Conservation (phyloP, 139 green algal species). For the Pseudopediastrum boryanum region DNA sequence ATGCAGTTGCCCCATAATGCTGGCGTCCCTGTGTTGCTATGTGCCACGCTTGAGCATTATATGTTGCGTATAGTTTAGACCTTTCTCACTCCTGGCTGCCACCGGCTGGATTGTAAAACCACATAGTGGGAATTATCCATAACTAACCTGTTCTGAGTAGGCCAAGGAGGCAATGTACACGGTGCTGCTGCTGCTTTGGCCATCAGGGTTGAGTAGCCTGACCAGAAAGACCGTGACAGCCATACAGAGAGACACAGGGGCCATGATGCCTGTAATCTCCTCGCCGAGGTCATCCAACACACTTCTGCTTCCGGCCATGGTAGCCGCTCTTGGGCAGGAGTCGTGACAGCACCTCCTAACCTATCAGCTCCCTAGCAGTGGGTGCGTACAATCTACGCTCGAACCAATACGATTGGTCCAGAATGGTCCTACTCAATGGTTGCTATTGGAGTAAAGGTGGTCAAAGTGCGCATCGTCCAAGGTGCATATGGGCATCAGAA, state of each 20-base stretch:
- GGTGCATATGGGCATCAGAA: background rate
- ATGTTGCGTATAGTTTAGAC: no score
- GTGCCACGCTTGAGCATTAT: no score
- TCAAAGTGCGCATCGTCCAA: background rate
- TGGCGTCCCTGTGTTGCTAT: no score
- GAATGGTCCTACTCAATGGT: background rate
- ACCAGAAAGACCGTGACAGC: constrained; percentile 87
- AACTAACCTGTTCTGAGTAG: constrained; percentile 87
- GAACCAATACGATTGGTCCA: background rate
- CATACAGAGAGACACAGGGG: constrained; percentile 95
- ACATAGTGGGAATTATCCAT: no score
- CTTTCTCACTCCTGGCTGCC: no score
- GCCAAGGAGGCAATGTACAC: constrained; percentile 77
- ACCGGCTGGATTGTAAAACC: no score
- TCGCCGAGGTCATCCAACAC: constrained; percentile 64
- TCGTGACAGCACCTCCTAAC: background rate
- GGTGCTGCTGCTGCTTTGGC: constrained; percentile 43
- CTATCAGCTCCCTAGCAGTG: background rate
- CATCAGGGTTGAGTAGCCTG: constrained; percentile 79
- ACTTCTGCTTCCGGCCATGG: no score
- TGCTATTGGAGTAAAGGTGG: no score
- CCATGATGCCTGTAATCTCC: constrained; percentile 83
- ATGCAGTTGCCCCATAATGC: no score
- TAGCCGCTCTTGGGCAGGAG: no score
- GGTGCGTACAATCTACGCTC: background rate